Evolutionary conservation across 176 grass and related monocot species (phyloP), one percentile per base, ranked within the genome.

Genomic region (Oryza brachyantha): DNA sequence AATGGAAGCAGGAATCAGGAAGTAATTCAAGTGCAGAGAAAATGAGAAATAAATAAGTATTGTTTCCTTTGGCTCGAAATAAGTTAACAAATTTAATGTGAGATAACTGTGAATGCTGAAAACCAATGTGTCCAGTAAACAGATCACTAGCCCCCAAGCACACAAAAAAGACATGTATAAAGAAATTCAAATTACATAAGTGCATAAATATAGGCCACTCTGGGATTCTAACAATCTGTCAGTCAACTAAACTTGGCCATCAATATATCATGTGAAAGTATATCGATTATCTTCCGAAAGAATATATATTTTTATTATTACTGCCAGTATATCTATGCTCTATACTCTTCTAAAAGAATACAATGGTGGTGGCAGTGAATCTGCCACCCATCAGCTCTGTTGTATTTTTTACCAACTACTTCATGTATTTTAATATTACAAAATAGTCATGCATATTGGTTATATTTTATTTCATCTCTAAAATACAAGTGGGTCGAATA

Each of bases 21-120:
- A 67, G 41, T 41, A 67, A 26, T 46, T 79, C 41, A 79, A 79
- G 54, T 54, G 41, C 31, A 79, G 26, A 42, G 16, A 41, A 35
- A 71, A 71, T 29, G 28, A 74, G 31, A 63, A 48, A 40, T 64
- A 77, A 48, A 63, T 5, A 52, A 35, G 29, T 66, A 4, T 2
- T 36, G 7, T 36, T 54, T 48, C 55, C 40, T 7, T 78, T 78
- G 11, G n/a, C 13, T 24, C 22, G 29, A 66, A 68, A 79, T 28
- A 57, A 54, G 59, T 17, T 29, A 58, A 27, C 48, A 59, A 16
- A 66, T 29, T 63, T 63, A 43, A 64, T 63, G 29, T 48, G 26
- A 64, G 5, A 46, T 10, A 13, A 41, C 26, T 40, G 24, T n/a
- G 57, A 55, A 68, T 37, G 14, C 45, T 39, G 77, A 57, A 26